phyloP scores from a whole-genome alignment of 805 yeast genomes.

The Saturnispora quitensis region DNA sequence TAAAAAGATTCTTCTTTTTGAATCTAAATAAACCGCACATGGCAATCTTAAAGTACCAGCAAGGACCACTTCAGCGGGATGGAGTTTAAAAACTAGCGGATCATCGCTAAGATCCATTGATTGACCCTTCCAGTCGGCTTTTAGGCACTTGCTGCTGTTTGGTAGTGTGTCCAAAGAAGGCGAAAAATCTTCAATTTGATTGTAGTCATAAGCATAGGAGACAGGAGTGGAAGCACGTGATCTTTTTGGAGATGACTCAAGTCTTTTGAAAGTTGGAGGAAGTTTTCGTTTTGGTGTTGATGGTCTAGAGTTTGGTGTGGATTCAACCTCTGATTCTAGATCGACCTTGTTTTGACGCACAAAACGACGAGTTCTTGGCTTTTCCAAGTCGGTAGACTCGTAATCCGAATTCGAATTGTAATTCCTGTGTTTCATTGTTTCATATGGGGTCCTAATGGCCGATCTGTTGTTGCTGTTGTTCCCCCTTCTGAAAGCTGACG shows the following conservation, averaged over 20 bases:
- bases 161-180: constrained; percentile 65
- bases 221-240: constrained; percentile 31
- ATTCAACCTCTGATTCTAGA: constrained; percentile 23
- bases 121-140: constrained; percentile 97
- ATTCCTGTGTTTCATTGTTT: constrained; percentile 7
- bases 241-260: constrained; percentile 21
- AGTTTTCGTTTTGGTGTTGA: constrained; percentile 21
- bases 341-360: constrained; percentile 25
- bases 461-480: constrained; percentile 1
- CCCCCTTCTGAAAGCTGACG: constrained; percentile 1
- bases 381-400: constrained; percentile 33
- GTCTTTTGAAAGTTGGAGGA: constrained; percentile 10
- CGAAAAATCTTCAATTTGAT: constrained; percentile 71
- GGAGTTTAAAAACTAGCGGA: constrained; percentile 63
- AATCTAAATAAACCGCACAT: constrained; percentile 69
- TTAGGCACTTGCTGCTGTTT: constrained; percentile 58
- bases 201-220: constrained; percentile 52
- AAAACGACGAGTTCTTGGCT: constrained; percentile 53
- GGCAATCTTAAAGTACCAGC: constrained; percentile 90
- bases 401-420: constrained; percentile 25
- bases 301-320: constrained; percentile 23
- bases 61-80: constrained; percentile 82
- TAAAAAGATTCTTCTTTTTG: constrained; percentile 75
- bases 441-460: constrained; percentile 4
- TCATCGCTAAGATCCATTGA: constrained; percentile 85